These are phyloP conservation scores for Pholiota microspora DNA, from an alignment of 768 basidiomycete genomes.

Conservation along the genomic window DNA sequence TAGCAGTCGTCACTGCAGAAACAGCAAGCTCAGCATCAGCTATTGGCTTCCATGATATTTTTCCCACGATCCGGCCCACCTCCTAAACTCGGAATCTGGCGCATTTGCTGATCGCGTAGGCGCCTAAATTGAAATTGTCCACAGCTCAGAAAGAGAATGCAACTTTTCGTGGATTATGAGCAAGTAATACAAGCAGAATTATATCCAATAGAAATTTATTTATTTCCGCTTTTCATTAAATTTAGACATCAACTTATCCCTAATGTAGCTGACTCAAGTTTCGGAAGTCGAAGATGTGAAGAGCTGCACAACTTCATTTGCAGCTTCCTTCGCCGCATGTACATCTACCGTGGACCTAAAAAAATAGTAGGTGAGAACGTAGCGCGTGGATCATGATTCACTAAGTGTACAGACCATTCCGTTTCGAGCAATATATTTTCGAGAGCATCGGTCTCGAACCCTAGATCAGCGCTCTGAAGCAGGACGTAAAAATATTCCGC, in stretches of 20 bases:
- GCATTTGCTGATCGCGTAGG: neutral
- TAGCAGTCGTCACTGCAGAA: constrained; percentile 5
- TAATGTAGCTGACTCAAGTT: neutral
- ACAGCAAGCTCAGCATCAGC: constrained; percentile 8
- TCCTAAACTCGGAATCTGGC: constrained; percentile 2
- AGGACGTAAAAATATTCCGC: constrained; percentile 83
- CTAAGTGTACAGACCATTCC: constrained; percentile 59
- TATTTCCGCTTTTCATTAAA: neutral
- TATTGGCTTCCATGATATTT: neutral
- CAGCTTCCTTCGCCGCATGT: constrained; percentile 35
- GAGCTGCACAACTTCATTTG: constrained; percentile 37
- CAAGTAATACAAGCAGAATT: neutral
- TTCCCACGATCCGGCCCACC: constrained; percentile 2
- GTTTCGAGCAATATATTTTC: constrained; percentile 78
- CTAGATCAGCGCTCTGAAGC: constrained; percentile 69
- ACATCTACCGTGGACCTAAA: constrained; percentile 49
- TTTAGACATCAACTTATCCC: neutral
- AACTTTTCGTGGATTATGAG: neutral
- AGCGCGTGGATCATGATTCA: neutral
- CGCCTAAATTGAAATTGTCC: neutral
- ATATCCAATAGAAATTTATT: neutral
- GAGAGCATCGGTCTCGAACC: constrained; percentile 58
- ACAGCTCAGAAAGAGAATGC: neutral
- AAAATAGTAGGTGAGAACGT: neutral
- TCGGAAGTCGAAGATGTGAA: constrained; percentile 21